These are phyloP conservation scores for Melaleuca quinquenervia DNA, from an alignment of 345 rosid species.

Conservation along the genomic window DNA sequence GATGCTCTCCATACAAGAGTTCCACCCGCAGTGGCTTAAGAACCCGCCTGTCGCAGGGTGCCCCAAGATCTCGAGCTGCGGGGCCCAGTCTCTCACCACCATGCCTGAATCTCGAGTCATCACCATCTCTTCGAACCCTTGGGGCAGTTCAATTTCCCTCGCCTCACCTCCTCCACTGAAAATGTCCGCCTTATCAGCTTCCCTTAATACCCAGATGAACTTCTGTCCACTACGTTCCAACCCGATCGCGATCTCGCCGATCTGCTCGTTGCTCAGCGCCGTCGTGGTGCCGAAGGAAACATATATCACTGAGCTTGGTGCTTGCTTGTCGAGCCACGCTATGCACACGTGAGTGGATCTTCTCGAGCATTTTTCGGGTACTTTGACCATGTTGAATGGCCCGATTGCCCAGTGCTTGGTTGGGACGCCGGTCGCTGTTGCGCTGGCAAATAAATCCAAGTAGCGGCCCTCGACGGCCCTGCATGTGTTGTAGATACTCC, in stretches of 20 bases:
- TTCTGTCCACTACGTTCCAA: slow-evolving; percentile 25
- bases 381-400: slow-evolving; percentile 5
- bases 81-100: slow-evolving; percentile 53
- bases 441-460: slow-evolving; percentile 5
- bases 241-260: slow-evolving; percentile 6
- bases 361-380: not conserved
- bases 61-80: slow-evolving; percentile 44
- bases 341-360: not conserved
- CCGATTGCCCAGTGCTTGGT: slow-evolving; percentile 12
- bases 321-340: slow-evolving; percentile 12
- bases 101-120: slow-evolving; percentile 20
- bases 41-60: slow-evolving; percentile 43
- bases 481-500: slow-evolving; percentile 34
- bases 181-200: slow-evolving; percentile 43
- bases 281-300: slow-evolving; percentile 15
- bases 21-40: slow-evolving; percentile 66
- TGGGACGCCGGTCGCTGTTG: not conserved
- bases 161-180: slow-evolving; percentile 7
- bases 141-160: slow-evolving; percentile 18
- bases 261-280: slow-evolving; percentile 6
- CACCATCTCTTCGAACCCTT: slow-evolving; percentile 29
- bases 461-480: slow-evolving; percentile 18
- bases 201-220: slow-evolving; percentile 57
- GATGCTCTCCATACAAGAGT: slow-evolving; percentile 60
- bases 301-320: slow-evolving; percentile 6